Evolutionary conservation across 2,329 filamentous ascomycete species (phyloP).

Genomic region (Exophiala phaeomuriformis): DNA sequence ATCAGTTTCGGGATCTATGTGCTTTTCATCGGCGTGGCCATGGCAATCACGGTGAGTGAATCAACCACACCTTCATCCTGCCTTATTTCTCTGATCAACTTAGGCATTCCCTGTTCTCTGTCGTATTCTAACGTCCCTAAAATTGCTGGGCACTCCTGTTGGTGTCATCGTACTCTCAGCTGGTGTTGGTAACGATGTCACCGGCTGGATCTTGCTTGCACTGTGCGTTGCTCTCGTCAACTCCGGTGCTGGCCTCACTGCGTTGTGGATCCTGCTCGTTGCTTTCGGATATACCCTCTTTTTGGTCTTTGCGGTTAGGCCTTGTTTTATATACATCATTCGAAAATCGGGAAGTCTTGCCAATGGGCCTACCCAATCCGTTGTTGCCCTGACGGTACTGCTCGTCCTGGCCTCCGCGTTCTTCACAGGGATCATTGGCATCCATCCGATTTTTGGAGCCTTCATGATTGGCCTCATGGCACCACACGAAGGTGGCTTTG

Average conservation of each 20-base stretch:
- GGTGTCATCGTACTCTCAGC: constrained; percentile 84
- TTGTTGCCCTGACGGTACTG: constrained; percentile 74
- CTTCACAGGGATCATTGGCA: constrained; percentile 83
- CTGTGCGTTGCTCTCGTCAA: constrained; percentile 92
- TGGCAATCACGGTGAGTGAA: constrained; percentile 70
- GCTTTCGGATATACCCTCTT: constrained; percentile 69
- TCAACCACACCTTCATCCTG: not conserved
- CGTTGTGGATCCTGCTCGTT: constrained; percentile 74
- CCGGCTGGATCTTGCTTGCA: constrained; percentile 84
- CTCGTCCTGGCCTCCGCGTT: constrained; percentile 72
- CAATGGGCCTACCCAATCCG: constrained; percentile 78
- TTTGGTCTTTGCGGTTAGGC: constrained; percentile 64
- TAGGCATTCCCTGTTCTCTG: constrained; percentile 80
- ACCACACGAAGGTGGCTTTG: constrained; percentile 58
- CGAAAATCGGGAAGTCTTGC: constrained; percentile 68
- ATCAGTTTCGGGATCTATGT: constrained; percentile 57
- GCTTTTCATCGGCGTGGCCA: constrained; percentile 84
- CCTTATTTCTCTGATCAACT: constrained; percentile 6
- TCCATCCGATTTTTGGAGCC: constrained; percentile 90
- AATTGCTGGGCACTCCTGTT: constrained; percentile 73
- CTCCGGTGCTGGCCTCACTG: constrained; percentile 70
- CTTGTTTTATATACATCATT: constrained; percentile 66
- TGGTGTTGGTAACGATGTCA: constrained; percentile 86
- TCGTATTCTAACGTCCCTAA: constrained; percentile 84
- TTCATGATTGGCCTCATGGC: constrained; percentile 86